Evolutionary conservation across 2,329 filamentous ascomycete species (phyloP).

Genomic region (Calonectria pauciramosa): DNA sequence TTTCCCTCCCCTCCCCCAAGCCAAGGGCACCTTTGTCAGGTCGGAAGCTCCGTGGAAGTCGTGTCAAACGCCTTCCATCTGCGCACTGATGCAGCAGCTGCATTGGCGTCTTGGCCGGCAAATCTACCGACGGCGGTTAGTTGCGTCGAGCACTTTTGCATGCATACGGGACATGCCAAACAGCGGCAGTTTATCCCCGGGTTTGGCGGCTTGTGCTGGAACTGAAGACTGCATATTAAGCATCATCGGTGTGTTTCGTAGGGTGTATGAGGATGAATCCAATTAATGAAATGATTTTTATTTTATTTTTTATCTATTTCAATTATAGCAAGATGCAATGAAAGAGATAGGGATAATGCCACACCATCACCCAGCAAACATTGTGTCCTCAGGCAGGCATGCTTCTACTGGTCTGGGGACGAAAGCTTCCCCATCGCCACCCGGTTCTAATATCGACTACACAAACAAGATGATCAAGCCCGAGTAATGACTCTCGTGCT

Average conservation of each 20-base stretch:
- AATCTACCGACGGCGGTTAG: background rate
- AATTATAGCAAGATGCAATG: background rate
- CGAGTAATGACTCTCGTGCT: background rate
- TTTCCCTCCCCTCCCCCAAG: background rate
- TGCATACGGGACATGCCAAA: background rate
- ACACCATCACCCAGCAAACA: background rate
- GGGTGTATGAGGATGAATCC: background rate
- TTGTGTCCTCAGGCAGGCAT: background rate
- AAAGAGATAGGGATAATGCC: background rate
- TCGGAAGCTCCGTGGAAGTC: background rate
- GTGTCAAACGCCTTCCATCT: background rate
- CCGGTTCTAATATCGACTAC: background rate
- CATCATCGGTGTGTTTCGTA: background rate
- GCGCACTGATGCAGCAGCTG: background rate
- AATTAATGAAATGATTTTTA: too few relatives aligned
- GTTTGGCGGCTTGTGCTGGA: background rate
- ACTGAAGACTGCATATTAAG: background rate
- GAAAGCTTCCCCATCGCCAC: background rate
- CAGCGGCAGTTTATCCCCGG: background rate
- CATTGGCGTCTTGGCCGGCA: background rate
- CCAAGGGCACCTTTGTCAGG: background rate
- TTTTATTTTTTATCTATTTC: too few relatives aligned
- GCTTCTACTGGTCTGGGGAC: background rate
- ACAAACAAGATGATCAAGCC: background rate
- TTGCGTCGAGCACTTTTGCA: background rate